These are phyloP conservation scores for Phlyctochytrium planicorne DNA, from an alignment of 192 early-diverging fungal species.

Conservation along the genomic window DNA sequence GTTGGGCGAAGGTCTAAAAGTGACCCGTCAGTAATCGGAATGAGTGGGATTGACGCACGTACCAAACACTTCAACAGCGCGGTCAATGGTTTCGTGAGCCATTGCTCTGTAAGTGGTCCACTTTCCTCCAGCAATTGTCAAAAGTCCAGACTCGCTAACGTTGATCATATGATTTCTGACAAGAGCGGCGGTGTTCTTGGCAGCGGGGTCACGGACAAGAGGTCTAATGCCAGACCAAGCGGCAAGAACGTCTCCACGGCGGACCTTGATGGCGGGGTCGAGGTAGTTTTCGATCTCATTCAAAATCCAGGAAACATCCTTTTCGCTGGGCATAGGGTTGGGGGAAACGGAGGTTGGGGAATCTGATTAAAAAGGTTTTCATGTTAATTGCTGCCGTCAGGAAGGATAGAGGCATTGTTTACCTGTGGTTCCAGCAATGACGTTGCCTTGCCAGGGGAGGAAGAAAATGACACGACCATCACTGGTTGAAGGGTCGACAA, in stretches of 20 bases:
- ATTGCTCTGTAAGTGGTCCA: constrained; percentile 98
- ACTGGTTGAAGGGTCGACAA: constrained; percentile 90
- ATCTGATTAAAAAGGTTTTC: constrained; percentile 42
- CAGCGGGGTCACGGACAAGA: constrained; percentile 90
- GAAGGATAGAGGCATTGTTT: not conserved
- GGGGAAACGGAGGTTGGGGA: constrained; percentile 81
- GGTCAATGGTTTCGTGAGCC: constrained; percentile 93
- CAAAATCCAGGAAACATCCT: constrained; percentile 95
- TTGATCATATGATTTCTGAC: constrained; percentile 98
- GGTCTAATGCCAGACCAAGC: constrained; percentile 99
- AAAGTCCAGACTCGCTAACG: constrained; percentile 71
- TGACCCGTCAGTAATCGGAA: not conserved
- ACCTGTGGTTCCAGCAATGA: constrained; percentile 91
- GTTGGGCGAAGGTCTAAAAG: constrained; percentile 55
- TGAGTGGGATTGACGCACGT: not conserved
- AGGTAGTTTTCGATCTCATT: constrained; percentile 89
- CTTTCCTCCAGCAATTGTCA: constrained; percentile 97
- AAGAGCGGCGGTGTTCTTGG: constrained; percentile 86
- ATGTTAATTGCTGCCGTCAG: not conserved
- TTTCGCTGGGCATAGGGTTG: constrained; percentile 85
- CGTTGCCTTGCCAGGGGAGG: constrained; percentile 94
- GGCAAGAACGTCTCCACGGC: constrained; percentile 92
- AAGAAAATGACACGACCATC: constrained; percentile 98
- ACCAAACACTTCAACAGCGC: constrained; percentile 73
- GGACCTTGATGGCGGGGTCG: constrained; percentile 85